Conservation (phyloP, 169 alveolate species). For the Eimeria nieschulzi region DNA sequence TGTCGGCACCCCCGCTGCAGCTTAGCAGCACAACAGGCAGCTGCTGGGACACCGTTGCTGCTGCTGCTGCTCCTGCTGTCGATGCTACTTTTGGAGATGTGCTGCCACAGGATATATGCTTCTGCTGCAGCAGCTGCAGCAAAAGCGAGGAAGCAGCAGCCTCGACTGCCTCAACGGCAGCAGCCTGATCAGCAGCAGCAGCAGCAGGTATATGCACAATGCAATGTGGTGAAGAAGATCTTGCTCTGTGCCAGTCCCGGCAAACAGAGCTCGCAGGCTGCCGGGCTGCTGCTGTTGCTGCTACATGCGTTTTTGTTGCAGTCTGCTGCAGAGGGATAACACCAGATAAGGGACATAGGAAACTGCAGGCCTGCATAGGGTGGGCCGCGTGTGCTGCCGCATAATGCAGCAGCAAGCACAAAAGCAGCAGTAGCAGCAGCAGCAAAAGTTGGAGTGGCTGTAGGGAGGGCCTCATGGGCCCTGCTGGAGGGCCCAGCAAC, state of each 20-base stretch:
- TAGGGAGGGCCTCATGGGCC: background rate
- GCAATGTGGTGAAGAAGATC: background rate
- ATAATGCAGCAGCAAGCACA: background rate
- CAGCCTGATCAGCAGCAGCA: background rate
- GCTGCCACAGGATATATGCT: background rate
- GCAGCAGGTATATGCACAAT: background rate
- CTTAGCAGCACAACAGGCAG: slow-evolving; percentile 64
- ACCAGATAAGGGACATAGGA: background rate
- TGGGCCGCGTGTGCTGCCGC: background rate
- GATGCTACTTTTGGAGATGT: background rate
- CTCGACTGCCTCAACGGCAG: slow-evolving; percentile 16
- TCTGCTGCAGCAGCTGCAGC: slow-evolving; percentile 40
- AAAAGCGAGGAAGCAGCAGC: slow-evolving; percentile 35
- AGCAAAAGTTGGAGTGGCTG: background rate
- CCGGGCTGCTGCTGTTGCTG: slow-evolving; percentile 6
- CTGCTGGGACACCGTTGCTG: background rate
- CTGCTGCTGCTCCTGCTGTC: slow-evolving; percentile 3
- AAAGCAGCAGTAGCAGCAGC: background rate
- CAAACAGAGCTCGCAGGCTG: background rate
- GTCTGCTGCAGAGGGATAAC: background rate
- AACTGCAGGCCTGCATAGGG: background rate
- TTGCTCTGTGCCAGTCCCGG: background rate
- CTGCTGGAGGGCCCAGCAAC: background rate
- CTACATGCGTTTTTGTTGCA: background rate
- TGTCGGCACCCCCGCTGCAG: slow-evolving; percentile 69